Percentiles rank a stretch among this genome's conserved stretches.
phyloP scores from a whole-genome alignment of 139 green algal genomes.

The Auxenochlorella pyrenoidosa region DNA sequence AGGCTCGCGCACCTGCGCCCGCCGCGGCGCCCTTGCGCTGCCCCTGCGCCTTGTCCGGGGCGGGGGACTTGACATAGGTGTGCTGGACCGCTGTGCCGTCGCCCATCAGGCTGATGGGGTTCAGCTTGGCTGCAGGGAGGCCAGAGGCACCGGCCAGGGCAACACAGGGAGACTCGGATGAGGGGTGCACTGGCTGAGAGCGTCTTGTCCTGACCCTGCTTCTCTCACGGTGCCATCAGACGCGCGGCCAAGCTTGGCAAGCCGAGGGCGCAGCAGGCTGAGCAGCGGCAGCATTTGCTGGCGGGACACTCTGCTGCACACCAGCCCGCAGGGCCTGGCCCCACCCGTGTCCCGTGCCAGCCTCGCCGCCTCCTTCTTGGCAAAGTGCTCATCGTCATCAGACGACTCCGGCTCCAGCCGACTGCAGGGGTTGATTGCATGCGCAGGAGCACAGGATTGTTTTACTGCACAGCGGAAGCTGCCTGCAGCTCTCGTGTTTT shows the following conservation, averaged over 20 bases:
- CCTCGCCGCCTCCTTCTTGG: constrained; percentile 54
- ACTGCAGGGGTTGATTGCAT: neutral
- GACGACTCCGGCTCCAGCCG: constrained; percentile 29
- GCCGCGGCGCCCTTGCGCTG: neutral
- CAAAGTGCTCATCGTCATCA: constrained; percentile 69
- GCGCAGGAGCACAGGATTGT: neutral
- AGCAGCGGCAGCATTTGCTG: no score
- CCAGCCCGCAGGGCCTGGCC: neutral
- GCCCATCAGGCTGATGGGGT: constrained; percentile 58
- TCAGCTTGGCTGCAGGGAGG: constrained; percentile 41
- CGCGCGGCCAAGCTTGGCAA: no score
- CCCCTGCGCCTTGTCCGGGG: neutral
- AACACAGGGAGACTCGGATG: no score
- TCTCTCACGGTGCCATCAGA: no score
- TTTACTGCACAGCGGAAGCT: no score
- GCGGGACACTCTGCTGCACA: neutral
- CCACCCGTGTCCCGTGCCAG: constrained; percentile 50
- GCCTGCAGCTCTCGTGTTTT: neutral
- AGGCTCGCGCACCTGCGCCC: neutral
- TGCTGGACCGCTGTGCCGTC: constrained; percentile 25
- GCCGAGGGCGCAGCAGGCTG: no score
- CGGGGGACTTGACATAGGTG: constrained; percentile 2
- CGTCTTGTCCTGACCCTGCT: no score
- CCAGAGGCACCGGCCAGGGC: neutral
- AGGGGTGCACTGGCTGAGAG: no score